Percentiles rank a stretch among this genome's conserved stretches.
Evolutionary conservation across 2,329 filamentous ascomycete genomes (phyloP).

Genomic region (Stromatinia cepivora): DNA sequence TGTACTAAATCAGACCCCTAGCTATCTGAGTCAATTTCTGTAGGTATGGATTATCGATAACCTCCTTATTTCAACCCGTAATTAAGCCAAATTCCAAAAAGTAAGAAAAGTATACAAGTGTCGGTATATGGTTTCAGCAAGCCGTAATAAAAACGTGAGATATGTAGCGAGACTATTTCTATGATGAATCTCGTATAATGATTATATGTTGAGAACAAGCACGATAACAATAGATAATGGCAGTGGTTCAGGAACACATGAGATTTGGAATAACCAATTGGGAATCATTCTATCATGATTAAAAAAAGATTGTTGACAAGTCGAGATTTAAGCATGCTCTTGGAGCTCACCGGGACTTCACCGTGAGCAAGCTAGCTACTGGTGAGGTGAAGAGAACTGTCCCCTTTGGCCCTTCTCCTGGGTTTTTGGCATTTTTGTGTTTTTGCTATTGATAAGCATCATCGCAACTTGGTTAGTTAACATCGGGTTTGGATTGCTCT

Average conservation of each 20-base stretch:
- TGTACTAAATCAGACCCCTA: neutral
- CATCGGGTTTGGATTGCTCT: neutral
- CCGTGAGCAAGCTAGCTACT: neutral
- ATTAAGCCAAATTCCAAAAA: no score
- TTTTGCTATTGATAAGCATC: neutral
- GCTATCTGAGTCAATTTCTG: neutral
- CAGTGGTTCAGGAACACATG: no score
- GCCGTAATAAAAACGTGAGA: no score
- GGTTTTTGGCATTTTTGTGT: neutral
- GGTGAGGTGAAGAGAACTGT: neutral
- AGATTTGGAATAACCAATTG: no score
- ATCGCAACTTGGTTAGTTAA: neutral
- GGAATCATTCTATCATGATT: no score
- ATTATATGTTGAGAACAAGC: no score
- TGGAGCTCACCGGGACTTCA: neutral
- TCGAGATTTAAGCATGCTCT: neutral
- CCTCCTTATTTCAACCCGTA: neutral
- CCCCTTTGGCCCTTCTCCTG: neutral
- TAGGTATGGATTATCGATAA: neutral
- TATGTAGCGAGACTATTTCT: no score
- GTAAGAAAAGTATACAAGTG: no score
- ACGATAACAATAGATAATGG: no score
- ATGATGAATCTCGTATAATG: no score
- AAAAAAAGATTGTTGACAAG: no score
- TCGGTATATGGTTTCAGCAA: no score